Evolutionary conservation across 768 basidiomycete species (phyloP), one percentile per base, ranked within the genome.

Genomic region (Rhizopogon roseolus): DNA sequence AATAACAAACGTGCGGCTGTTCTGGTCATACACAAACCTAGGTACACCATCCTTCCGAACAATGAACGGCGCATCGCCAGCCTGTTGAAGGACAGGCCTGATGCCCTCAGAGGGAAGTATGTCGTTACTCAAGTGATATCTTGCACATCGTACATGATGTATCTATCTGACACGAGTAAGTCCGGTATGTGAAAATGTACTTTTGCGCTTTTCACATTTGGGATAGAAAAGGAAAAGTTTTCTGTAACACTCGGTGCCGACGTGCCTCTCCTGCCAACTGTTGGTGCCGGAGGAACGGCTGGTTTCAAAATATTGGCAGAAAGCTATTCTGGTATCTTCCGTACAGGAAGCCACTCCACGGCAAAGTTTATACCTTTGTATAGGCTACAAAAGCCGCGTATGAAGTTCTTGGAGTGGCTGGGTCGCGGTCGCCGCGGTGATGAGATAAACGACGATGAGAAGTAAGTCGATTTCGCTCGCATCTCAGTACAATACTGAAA

Each of bases 71-170:
- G 45, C 32, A 9, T 48, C 45, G 14, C 34, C 45, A 16, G 2
- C 13, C 14, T 48, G 14, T 32, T 48, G 19, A 48, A 22, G 19
- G 9, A 4, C 32, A 16, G 14, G 6, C 19, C 32, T 16, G 45
- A 48, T 16, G 2, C 5, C 19, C 62, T 73, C 22, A 58, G 46
- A n/a, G 60, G 64, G 60, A 73, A 65, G 53, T 64, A 48, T 43
- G 58, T 73, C 50, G 72, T 73, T 49, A 73, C 73, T 0, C 59
- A 57, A 53, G 39, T 62, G 0, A 53, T 73, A 43, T 9, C 57
- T 8, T 74, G 69, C 45, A 66, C 65, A 16, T 72, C 72, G 1
- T 65, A 60, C 17, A 62, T 63, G 46, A 65, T 71, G 67, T 72
- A 68, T 25, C 58, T 70, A 27, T 68, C 69, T 27, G 54, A 63